A percentile compares a stretch with the other conserved stretches of the same genome.
These are phyloP conservation scores for Leucocoprinus sp. DNA, from an alignment of 768 basidiomycete species.

Conservation along the genomic window DNA sequence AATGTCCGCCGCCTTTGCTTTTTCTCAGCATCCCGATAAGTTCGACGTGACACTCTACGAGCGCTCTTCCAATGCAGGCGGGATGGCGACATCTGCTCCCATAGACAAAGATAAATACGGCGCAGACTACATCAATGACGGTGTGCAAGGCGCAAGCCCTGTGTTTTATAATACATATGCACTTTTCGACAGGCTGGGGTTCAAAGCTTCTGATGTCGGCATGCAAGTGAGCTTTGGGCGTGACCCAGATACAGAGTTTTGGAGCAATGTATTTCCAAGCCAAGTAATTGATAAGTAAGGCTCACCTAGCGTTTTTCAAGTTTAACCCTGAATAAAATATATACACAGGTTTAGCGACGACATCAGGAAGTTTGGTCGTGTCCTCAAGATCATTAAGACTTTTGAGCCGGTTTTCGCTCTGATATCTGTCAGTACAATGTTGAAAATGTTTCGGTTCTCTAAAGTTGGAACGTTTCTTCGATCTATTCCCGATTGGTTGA, in stretches of 20 bases:
- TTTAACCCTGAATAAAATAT: too few species aligned
- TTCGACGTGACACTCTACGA: slow-evolving; percentile 23
- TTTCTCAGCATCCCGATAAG: slow-evolving; percentile 22
- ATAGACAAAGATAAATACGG: slow-evolving; percentile 20
- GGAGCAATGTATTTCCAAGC: slow-evolving; percentile 25
- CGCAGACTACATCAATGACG: slow-evolving; percentile 26
- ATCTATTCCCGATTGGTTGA: background rate
- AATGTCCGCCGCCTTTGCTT: slow-evolving; percentile 25
- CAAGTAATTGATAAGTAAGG: slow-evolving; percentile 21
- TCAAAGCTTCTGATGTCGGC: slow-evolving; percentile 21
- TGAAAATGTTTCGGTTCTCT: slow-evolving; percentile 23
- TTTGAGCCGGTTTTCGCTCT: slow-evolving; percentile 23
- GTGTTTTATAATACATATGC: slow-evolving; percentile 25
- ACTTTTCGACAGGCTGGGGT: slow-evolving; percentile 24
- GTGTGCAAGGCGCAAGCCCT: slow-evolving; percentile 25
- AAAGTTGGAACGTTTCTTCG: slow-evolving; percentile 14
- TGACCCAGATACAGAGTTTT: slow-evolving; percentile 22
- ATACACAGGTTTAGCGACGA: slow-evolving; percentile 18
- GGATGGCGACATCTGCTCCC: slow-evolving; percentile 23
- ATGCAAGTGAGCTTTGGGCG: slow-evolving; percentile 26
- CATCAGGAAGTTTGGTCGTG: slow-evolving; percentile 24
- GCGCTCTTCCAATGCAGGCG: slow-evolving; percentile 19
- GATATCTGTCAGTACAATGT: slow-evolving; percentile 23
- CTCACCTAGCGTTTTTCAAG: background rate
- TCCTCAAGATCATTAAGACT: slow-evolving; percentile 22